phyloP scores from a whole-genome alignment of 2,329 filamentous ascomycete genomes.

The Byssoonygena ceratinophila region DNA sequence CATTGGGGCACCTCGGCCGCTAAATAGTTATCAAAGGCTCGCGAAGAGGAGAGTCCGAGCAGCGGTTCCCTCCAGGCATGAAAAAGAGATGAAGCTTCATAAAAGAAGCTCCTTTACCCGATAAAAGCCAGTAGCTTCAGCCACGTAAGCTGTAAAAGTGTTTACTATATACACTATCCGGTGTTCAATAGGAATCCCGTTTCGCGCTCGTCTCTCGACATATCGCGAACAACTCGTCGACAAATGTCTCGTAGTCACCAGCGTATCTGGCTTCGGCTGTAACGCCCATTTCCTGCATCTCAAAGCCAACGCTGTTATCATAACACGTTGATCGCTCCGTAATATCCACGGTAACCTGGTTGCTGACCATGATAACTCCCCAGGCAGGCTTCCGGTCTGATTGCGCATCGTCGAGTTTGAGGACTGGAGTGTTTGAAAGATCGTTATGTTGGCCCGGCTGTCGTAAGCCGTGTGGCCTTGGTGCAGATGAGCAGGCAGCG shows the following conservation, averaged over 20 bases:
- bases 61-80: neutral
- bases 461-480: neutral
- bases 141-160: neutral
- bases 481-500: constrained; percentile 8
- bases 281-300: constrained; percentile 14
- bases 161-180: neutral
- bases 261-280: constrained; percentile 15
- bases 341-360: constrained; percentile 50
- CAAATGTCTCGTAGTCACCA: constrained; percentile 13
- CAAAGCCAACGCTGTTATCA: constrained; percentile 6
- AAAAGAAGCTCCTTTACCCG: neutral
- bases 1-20: too few relatives aligned
- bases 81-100: neutral
- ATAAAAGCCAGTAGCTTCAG: neutral
- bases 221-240: constrained; percentile 17
- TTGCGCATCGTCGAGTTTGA: neutral
- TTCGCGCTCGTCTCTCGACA: constrained; percentile 9
- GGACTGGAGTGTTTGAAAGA: neutral
- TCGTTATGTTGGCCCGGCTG: neutral
- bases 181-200: neutral
- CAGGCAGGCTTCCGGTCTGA: constrained; percentile 20
- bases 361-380: constrained; percentile 53
- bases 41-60: too few relatives aligned
- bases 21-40: too few relatives aligned
- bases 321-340: constrained; percentile 16